A percentile compares a stretch with the other conserved stretches of the same genome.
Conservation (phyloP, 2,329 filamentous ascomycete species). For the Colletotrichum sublineola region DNA sequence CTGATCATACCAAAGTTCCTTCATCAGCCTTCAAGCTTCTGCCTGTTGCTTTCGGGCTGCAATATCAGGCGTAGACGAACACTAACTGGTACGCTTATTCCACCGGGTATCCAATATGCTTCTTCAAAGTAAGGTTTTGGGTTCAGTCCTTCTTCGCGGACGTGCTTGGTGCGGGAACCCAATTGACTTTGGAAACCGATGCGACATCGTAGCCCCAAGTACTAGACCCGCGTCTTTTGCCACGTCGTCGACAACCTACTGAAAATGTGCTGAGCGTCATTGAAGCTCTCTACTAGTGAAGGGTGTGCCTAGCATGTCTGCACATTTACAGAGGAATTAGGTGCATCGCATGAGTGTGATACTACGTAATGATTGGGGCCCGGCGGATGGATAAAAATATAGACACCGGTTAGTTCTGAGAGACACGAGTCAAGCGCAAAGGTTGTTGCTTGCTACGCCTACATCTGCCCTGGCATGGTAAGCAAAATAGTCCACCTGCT, state of each 20-base stretch:
- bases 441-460: neutral
- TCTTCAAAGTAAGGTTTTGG: neutral
- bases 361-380: neutral
- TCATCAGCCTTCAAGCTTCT: neutral
- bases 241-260: too few relatives aligned
- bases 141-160: neutral
- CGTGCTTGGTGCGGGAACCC: too few relatives aligned
- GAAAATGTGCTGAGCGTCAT: neutral
- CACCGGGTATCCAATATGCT: neutral
- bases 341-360: neutral
- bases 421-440: conserved; percentile 35
- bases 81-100: too few relatives aligned
- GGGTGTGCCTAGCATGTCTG: neutral
- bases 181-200: neutral
- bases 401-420: neutral
- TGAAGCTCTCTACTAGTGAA: neutral
- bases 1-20: neutral
- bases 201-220: neutral
- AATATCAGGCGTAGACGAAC: neutral
- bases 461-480: conserved; percentile 19
- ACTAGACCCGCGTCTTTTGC: neutral
- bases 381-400: conserved; percentile 6
- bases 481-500: neutral
- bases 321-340: neutral
- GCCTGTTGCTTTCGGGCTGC: neutral